Evolutionary conservation across 1,139 yeast species (phyloP).

Genomic region (Meyerozyma guilliermondii): DNA sequence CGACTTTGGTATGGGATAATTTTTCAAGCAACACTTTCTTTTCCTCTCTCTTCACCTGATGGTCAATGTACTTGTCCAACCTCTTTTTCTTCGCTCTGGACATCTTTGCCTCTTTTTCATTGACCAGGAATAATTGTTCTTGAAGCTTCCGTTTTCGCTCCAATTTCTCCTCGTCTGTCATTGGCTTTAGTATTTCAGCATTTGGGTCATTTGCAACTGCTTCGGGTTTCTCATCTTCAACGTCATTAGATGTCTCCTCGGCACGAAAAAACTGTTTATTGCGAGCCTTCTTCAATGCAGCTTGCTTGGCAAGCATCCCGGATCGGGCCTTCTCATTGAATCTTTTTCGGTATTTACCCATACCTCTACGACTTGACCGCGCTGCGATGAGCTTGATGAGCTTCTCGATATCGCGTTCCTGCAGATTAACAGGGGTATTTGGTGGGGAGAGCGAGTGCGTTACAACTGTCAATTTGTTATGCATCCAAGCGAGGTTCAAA

Average conservation of each 20-base stretch:
- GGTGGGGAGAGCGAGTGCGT: constrained; percentile 4
- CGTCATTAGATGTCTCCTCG: constrained; percentile 27
- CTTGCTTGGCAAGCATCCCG: constrained; percentile 80
- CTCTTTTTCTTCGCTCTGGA: constrained; percentile 74
- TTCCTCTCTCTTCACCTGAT: constrained; percentile 86
- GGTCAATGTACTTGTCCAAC: constrained; percentile 74
- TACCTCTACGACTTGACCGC: constrained; percentile 15
- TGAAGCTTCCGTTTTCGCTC: constrained; percentile 63
- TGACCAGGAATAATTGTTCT: constrained; percentile 49
- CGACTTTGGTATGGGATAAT: constrained; percentile 65
- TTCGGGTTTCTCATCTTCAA: constrained; percentile 9
- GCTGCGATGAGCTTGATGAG: constrained; percentile 2
- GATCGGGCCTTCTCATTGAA: constrained; percentile 83
- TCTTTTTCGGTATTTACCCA: constrained; percentile 80
- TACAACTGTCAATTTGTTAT: constrained; percentile 7
- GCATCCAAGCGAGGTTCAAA: constrained; percentile 22
- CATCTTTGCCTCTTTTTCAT: constrained; percentile 59
- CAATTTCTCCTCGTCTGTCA: constrained; percentile 53
- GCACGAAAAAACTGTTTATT: constrained; percentile 61
- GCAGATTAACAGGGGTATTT: constrained; percentile 6
- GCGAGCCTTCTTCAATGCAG: constrained; percentile 61
- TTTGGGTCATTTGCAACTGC: constrained; percentile 42
- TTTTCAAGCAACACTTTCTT: constrained; percentile 73
- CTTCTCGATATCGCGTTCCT: neutral
- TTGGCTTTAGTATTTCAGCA: constrained; percentile 50